These are phyloP conservation scores for Uronychia setigera DNA, from an alignment of 73 alveolate genomes.

Conservation along the genomic window DNA sequence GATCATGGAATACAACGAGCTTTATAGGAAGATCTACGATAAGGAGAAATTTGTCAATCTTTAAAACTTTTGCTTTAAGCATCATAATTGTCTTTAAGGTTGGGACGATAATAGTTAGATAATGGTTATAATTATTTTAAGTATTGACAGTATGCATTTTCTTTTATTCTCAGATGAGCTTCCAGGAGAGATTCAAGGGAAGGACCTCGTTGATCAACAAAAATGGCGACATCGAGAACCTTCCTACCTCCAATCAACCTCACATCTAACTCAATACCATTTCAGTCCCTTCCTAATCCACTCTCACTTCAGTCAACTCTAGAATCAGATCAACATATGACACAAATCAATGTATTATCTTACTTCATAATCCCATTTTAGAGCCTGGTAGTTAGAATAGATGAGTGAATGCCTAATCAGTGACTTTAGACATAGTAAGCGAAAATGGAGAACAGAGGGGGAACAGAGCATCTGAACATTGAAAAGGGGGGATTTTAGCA, in stretches of 20 bases:
- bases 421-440: too few relatives aligned
- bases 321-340: not conserved
- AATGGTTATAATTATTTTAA: too few relatives aligned
- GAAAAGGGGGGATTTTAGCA: too few relatives aligned
- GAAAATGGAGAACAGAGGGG: too few relatives aligned
- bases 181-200: not conserved
- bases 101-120: too few relatives aligned
- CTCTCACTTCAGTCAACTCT: not conserved
- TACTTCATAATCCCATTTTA: not conserved
- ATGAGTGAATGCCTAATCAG: not conserved
- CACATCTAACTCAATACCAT: not conserved
- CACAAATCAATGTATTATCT: not conserved
- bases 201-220: not conserved
- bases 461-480: too few relatives aligned
- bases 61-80: not conserved
- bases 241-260: not conserved
- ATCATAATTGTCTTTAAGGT: not conserved
- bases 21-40: slow-evolving; percentile 59
- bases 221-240: not conserved
- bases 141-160: not conserved
- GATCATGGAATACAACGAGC: slow-evolving; percentile 56
- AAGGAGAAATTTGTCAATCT: slow-evolving; percentile 52
- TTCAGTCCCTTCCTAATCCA: not conserved
- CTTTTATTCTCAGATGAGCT: not conserved
- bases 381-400: not conserved